Conservation (phyloP, 768 basidiomycete genomes). For the Amanita pallidorosea region DNA sequence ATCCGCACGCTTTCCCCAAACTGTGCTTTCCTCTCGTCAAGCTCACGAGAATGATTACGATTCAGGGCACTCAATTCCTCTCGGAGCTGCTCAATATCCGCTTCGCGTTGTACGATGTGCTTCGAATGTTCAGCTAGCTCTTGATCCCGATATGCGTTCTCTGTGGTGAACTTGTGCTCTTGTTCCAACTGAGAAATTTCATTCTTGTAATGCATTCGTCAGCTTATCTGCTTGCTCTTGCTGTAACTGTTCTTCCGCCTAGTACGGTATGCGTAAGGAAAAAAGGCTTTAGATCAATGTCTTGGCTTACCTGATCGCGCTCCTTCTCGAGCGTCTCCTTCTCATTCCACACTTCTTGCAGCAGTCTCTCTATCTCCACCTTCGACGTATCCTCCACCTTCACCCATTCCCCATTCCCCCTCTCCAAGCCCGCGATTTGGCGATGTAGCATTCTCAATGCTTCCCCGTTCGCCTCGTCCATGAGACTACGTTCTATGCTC, state of each 20-base stretch:
- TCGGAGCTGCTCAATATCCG: slow-evolving; percentile 41
- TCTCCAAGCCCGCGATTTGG: slow-evolving; percentile 68
- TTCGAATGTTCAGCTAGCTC: slow-evolving; percentile 40
- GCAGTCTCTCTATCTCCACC: slow-evolving; percentile 38
- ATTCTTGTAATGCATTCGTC: slow-evolving; percentile 37
- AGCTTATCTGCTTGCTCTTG: slow-evolving; percentile 38
- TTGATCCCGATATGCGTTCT: slow-evolving; percentile 42
- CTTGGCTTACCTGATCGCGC: slow-evolving; percentile 33
- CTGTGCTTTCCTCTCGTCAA: slow-evolving; percentile 37
- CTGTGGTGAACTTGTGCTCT: slow-evolving; percentile 44
- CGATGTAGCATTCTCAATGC: slow-evolving; percentile 72
- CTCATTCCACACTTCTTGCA: slow-evolving; percentile 39
- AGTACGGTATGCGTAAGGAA: neutral
- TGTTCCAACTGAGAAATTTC: slow-evolving; percentile 39
- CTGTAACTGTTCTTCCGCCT: slow-evolving; percentile 48
- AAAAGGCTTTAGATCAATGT: neutral
- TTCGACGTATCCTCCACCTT: slow-evolving; percentile 29
- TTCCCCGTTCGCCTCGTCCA: slow-evolving; percentile 73
- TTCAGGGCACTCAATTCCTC: slow-evolving; percentile 44
- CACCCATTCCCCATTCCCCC: slow-evolving; percentile 43
- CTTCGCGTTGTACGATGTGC: slow-evolving; percentile 36
- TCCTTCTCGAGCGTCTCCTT: slow-evolving; percentile 50
- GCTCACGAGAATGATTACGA: slow-evolving; percentile 40
- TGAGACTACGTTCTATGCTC: slow-evolving; percentile 74
- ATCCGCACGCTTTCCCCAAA: slow-evolving; percentile 42